phyloP scores from a whole-genome alignment of 2,329 filamentous ascomycete genomes.

The Exophiala sp. region DNA sequence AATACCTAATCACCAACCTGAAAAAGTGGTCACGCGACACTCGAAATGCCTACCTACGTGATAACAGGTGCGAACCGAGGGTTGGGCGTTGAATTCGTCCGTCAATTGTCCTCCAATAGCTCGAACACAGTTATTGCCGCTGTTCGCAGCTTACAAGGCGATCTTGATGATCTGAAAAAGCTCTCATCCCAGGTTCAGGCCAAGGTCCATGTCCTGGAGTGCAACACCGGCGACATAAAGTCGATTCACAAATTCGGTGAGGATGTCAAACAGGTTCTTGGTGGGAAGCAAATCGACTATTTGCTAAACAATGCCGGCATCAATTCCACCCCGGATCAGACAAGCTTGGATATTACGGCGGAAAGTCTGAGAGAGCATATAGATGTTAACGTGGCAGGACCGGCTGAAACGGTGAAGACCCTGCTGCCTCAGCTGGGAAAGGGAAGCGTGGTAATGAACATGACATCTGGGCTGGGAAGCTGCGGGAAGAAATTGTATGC shows the following conservation, averaged over 20 bases:
- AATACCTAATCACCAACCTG: too few relatives aligned
- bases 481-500: conserved; percentile 10
- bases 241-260: conserved; percentile 14
- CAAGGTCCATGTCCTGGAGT: conserved; percentile 21
- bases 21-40: too few relatives aligned
- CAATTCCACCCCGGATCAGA: conserved; percentile 12
- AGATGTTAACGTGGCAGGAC: conserved; percentile 33
- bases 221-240: conserved; percentile 9
- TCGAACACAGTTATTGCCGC: conserved; percentile 21
- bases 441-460: conserved; percentile 19
- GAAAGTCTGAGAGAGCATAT: conserved; percentile 17
- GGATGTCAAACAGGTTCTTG: conserved; percentile 1
- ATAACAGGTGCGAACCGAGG: conserved; percentile 33
- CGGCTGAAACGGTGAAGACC: conserved; percentile 29
- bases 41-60: conserved; percentile 22
- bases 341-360: conserved; percentile 9
- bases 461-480: conserved; percentile 20
- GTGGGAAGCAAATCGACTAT: conserved; percentile 5
- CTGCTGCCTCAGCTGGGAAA: conserved; percentile 28
- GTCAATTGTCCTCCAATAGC: conserved; percentile 6
- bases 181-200: background rate
- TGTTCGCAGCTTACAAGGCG: conserved; percentile 8
- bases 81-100: conserved; percentile 27
- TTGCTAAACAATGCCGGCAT: conserved; percentile 26
- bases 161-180: conserved; percentile 10